Conservation (phyloP, 2,329 filamentous ascomycete genomes). For the Cytospora mali region DNA sequence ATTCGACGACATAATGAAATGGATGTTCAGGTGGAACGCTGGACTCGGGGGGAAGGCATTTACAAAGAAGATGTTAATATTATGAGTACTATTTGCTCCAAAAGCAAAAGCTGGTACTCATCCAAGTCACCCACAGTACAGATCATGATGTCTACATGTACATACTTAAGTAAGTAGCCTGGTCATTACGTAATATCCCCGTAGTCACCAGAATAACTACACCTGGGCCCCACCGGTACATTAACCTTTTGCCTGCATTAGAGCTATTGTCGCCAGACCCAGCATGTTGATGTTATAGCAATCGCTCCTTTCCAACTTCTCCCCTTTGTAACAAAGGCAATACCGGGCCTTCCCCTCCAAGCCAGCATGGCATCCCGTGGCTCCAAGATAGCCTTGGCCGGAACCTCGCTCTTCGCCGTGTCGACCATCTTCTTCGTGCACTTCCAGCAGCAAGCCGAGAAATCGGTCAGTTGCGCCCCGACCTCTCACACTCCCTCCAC, state of each 20-base stretch:
- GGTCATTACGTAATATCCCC: no score
- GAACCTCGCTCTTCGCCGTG: constrained; percentile 74
- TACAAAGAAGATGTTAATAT: no score
- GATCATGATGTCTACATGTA: no score
- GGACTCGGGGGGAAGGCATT: no score
- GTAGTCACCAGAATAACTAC: no score
- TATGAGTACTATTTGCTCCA: no score
- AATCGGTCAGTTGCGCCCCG: constrained; percentile 65
- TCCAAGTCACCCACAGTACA: no score
- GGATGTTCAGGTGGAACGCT: no score
- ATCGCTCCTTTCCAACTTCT: neutral
- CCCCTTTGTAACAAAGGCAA: neutral
- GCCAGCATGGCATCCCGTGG: constrained; percentile 75
- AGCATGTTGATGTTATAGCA: constrained; percentile 15
- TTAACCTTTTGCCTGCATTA: neutral
- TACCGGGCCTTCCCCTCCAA: neutral
- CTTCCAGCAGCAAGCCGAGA: constrained; percentile 82
- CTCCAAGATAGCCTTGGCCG: constrained; percentile 81
- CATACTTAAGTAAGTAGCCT: no score
- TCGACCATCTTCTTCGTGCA: constrained; percentile 85
- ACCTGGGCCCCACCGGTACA: no score
- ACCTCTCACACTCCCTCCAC: constrained; percentile 28
- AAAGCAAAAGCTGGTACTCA: no score
- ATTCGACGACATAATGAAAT: no score
- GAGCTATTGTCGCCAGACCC: neutral